Evolutionary conservation across 2,329 filamentous ascomycete genomes (phyloP), one percentile per base, ranked within the genome.

Genomic region (Arthrinium phaeospermum): DNA sequence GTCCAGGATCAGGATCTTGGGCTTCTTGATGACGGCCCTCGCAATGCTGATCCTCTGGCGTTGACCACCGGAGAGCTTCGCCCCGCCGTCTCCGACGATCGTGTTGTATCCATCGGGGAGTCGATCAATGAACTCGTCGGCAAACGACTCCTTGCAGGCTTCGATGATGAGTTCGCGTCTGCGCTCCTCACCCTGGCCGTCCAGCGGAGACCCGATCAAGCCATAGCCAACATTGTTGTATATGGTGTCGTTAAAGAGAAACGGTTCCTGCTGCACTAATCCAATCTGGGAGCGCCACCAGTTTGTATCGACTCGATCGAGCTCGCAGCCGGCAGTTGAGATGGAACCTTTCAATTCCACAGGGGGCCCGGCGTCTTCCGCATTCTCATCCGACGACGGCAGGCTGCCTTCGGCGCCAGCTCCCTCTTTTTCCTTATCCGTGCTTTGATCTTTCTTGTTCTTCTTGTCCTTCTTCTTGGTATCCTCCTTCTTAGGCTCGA

Each of bases 1-100:
- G 77, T 96, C 93, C 10, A 96, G 85, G 47, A 95, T 91, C 3
- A 94, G 85, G 53, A 94, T 93, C 19, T 87, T 87, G 0, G 93
- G 93, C 73, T 91, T 86, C 72, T 92, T 90, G 67, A 95, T 87
- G 73, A 96, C 94, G 51, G 91, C 91, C 44, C 93, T 87, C 0
- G 93, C 93, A 74, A 95, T 95, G 2, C 93, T 92, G 34, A 97
- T 87, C 6, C 94, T 89, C 80, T 97, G 94, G n/a, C 93, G 89
- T 80, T 97, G 94, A 0, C 94, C 94, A n/a, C 94, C 93, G 14
- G 92, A 94, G 1, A 97, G 84, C 79, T 93, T 94, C 68, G 92
- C 91, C 5, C 94, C 94, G 41, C 89, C 89, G 78, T 96, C 93
- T 1, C 94, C 94, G 1, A 96, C 93, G 12, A 88, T 82, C 0